Conservation (phyloP, 2,329 filamentous ascomycete genomes). For the Colletotrichum sp. region DNA sequence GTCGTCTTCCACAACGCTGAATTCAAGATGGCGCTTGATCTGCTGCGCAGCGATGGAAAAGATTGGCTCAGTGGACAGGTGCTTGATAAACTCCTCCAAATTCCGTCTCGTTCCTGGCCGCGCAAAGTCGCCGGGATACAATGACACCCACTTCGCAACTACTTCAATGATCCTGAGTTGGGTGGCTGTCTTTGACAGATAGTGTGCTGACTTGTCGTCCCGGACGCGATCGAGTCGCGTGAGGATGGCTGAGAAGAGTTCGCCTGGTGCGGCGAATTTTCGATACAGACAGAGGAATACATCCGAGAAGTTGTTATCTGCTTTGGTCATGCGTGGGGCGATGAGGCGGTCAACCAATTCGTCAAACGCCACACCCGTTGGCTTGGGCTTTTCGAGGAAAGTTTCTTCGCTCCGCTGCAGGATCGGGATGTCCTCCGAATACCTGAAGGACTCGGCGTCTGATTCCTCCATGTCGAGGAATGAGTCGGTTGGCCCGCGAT, state of each 20-base stretch:
- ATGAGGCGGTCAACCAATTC: slow-evolving; percentile 89
- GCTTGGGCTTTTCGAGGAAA: slow-evolving; percentile 59
- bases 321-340: slow-evolving; percentile 79
- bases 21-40: slow-evolving; percentile 79
- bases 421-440: slow-evolving; percentile 71
- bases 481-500: slow-evolving; percentile 53
- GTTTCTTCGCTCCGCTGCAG: slow-evolving; percentile 71
- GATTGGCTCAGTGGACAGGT: slow-evolving; percentile 78
- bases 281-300: slow-evolving; percentile 94
- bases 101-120: slow-evolving; percentile 74
- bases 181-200: slow-evolving; percentile 78
- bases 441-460: slow-evolving; percentile 68
- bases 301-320: slow-evolving; percentile 87
- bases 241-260: slow-evolving; percentile 80
- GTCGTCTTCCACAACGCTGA: slow-evolving; percentile 80
- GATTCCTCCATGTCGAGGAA: slow-evolving; percentile 75
- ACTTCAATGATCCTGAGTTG: slow-evolving; percentile 86
- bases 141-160: slow-evolving; percentile 85
- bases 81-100: slow-evolving; percentile 76
- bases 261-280: slow-evolving; percentile 84
- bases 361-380: slow-evolving; percentile 63
- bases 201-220: slow-evolving; percentile 69
- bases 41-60: slow-evolving; percentile 87
- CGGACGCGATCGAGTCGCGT: slow-evolving; percentile 75
- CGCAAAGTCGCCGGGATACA: slow-evolving; percentile 94